phyloP scores from a whole-genome alignment of 2,329 filamentous ascomycete genomes.

The Ascosphaera acerosa region DNA sequence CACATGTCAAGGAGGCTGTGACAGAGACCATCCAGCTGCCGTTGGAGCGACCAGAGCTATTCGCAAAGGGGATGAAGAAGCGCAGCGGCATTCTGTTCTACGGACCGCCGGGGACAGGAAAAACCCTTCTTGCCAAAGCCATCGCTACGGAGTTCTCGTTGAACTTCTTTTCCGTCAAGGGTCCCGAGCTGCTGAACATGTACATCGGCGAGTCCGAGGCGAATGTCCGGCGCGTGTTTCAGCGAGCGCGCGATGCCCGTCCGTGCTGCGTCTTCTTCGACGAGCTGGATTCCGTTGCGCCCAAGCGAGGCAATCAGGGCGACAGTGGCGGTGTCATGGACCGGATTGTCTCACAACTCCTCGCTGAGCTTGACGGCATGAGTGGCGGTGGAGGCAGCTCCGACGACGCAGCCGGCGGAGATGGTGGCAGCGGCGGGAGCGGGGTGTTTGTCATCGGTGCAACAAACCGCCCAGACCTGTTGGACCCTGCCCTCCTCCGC shows the following conservation, averaged over 20 bases:
- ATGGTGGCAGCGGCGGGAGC: too few relatives aligned
- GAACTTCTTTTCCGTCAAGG: slow-evolving; percentile 99
- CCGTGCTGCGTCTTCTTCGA: slow-evolving; percentile 98
- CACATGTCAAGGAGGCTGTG: slow-evolving; percentile 96
- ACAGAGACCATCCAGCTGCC: slow-evolving; percentile 98
- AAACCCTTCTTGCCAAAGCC: slow-evolving; percentile 97
- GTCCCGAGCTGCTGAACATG: slow-evolving; percentile 94
- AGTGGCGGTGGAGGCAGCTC: slow-evolving; percentile 78
- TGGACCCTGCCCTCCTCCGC: slow-evolving; percentile 93
- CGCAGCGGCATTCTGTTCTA: slow-evolving; percentile 98
- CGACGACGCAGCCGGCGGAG: slow-evolving; percentile 41
- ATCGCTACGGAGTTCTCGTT: slow-evolving; percentile 97
- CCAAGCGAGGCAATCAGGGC: slow-evolving; percentile 89
- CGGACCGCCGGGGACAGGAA: slow-evolving; percentile 97
- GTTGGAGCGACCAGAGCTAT: slow-evolving; percentile 97
- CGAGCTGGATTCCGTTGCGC: slow-evolving; percentile 95
- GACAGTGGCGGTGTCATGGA: slow-evolving; percentile 96
- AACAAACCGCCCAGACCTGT: slow-evolving; percentile 94
- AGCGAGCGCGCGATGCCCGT: slow-evolving; percentile 94
- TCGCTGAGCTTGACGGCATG: slow-evolving; percentile 95
- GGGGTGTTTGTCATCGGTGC: slow-evolving; percentile 99
- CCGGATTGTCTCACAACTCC: slow-evolving; percentile 97
- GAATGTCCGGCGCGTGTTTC: slow-evolving; percentile 99
- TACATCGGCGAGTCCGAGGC: slow-evolving; percentile 99
- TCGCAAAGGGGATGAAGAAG: slow-evolving; percentile 97